Percentiles rank a stretch among this genome's conserved stretches.
Evolutionary conservation across 1,284 basidiomycete genomes (phyloP).

Genomic region (Fistulinella cinereoalba): DNA sequence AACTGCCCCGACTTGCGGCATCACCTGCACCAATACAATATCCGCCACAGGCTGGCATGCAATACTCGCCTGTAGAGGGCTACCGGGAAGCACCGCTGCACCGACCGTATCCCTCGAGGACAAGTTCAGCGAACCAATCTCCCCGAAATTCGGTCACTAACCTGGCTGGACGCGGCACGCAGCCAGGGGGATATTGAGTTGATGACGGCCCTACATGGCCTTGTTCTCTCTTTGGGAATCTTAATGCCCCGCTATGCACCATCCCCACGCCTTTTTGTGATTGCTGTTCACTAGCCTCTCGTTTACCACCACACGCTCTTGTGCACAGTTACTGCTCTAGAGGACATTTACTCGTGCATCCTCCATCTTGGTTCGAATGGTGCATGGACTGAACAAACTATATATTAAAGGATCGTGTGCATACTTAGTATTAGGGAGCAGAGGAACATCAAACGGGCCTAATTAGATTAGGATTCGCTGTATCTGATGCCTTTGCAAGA

Average conservation of each 20-base stretch:
- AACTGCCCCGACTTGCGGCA: conserved; percentile 12
- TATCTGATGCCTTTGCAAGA: too few relatives aligned
- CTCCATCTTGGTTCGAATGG: not conserved
- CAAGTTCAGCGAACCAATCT: conserved; percentile 8
- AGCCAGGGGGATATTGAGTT: conserved; percentile 32
- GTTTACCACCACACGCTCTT: conserved; percentile 7
- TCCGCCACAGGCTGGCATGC: conserved; percentile 27
- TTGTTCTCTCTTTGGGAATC: not conserved
- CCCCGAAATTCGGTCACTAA: conserved; percentile 19
- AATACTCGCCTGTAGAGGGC: conserved; percentile 26
- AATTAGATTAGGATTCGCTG: too few relatives aligned
- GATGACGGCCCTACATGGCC: too few relatives aligned
- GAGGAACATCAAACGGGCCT: too few relatives aligned
- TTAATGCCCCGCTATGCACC: conserved; percentile 22
- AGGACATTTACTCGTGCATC: conserved; percentile 1
- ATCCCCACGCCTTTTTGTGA: conserved; percentile 1
- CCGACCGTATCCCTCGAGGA: conserved; percentile 39
- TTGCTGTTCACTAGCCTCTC: conserved; percentile 11
- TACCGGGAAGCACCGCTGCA: conserved; percentile 49
- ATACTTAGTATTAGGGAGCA: too few relatives aligned
- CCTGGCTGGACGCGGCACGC: conserved; percentile 36
- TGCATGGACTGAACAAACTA: not conserved
- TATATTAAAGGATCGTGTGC: too few relatives aligned
- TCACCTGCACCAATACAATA: conserved; percentile 23
- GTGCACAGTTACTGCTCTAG: conserved; percentile 15